Evolutionary conservation across 2,329 filamentous ascomycete genomes (phyloP), one percentile per base, ranked within the genome.

Genomic region (Daldinia eschscholtzii): DNA sequence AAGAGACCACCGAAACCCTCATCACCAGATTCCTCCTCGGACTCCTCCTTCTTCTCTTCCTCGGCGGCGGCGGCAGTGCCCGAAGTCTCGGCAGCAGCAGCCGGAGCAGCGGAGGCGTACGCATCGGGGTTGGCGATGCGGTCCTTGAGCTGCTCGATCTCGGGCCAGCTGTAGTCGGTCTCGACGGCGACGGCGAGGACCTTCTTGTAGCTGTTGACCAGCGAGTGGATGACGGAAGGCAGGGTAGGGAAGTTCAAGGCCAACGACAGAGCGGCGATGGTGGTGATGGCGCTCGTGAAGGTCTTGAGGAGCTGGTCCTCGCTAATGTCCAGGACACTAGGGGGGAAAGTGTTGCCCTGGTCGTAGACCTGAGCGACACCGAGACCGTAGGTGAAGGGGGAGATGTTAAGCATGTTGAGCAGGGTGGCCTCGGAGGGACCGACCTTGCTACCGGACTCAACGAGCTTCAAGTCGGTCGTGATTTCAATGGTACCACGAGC

Each of bases 401-500:
- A 98, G 89, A 99, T 99, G 92, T 98, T 98, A 83, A 99, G 87
- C 95, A 99, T 93, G 93, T 99, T 99, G 80, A 99, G 92, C 77
- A 99, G 90, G 81, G 95, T 97, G 77, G 96, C 96, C 89, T 99
- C 96, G 82, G 96, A 99, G 81, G 96, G 91, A 84, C 97, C 96
- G 88, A 99, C 97, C 90, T 97, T 98, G 88, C 65, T 87, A 78
- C 91, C 91, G 75, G 93, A 89, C 88, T 97, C 94, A 81, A 98
- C 92, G 84, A 99, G 93, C 93, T 98, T 98, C 79, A 99, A 89
- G 82, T 99, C 96, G 79, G 91, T 88, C 74, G 94, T 98, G 82
- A 99, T 99, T 93, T 99, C 96, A 87, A 99, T 99, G 87, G 96
- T 99, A 97, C 96, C 97, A 97, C 96, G 96, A 83, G 96, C 96